These are phyloP conservation scores for Epichloe coenophiala DNA, from an alignment of 2,329 filamentous ascomycete genomes.

Conservation along the genomic window DNA sequence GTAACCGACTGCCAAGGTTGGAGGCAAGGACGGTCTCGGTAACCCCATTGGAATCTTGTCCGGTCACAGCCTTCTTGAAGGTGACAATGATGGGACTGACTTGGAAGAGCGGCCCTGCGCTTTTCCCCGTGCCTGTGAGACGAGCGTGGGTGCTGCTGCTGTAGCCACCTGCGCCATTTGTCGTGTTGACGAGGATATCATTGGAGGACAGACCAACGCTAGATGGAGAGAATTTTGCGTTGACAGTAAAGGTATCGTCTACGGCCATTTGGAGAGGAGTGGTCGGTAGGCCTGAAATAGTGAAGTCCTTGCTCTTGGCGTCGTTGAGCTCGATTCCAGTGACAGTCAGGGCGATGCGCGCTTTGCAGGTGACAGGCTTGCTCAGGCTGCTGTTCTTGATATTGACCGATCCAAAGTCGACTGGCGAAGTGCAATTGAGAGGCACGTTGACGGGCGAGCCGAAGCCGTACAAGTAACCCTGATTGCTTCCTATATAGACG, in stretches of 20 bases:
- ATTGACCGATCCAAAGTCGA: conserved; percentile 32
- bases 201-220: conserved; percentile 34
- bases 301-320: conserved; percentile 21
- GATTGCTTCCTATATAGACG: conserved; percentile 38
- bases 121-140: conserved; percentile 35
- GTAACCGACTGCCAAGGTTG: conserved; percentile 33
- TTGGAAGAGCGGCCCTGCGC: conserved; percentile 28
- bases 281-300: conserved; percentile 21
- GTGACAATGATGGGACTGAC: conserved; percentile 34
- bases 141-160: conserved; percentile 31
- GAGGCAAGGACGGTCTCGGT: conserved; percentile 31
- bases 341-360: conserved; percentile 29
- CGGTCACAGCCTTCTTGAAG: conserved; percentile 36
- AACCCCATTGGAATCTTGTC: conserved; percentile 22
- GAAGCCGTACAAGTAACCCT: conserved; percentile 40
- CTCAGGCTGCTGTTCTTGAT: conserved; percentile 20
- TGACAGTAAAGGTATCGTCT: conserved; percentile 28
- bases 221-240: conserved; percentile 30
- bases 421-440: conserved; percentile 37
- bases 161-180: conserved; percentile 31
- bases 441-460: conserved; percentile 40
- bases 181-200: conserved; percentile 33
- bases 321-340: conserved; percentile 22
- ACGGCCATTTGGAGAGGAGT: conserved; percentile 17
- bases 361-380: conserved; percentile 31